Conservation (phyloP, 139 green algal genomes). For the Choricystis sp. region DNA sequence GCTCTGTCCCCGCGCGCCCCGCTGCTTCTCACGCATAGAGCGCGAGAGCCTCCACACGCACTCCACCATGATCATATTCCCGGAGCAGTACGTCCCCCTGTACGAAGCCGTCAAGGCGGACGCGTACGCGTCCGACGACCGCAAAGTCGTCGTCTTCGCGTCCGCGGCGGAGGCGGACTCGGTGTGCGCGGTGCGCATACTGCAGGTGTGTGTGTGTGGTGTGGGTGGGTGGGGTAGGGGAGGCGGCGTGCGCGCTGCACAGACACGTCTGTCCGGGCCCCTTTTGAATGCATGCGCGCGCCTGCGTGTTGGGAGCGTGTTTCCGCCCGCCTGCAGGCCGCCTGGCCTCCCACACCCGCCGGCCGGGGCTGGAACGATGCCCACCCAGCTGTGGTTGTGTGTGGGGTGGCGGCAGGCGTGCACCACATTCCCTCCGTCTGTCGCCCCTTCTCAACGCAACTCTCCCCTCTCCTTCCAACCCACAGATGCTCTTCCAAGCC, state of each 20-base stretch:
- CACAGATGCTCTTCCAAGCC: background rate
- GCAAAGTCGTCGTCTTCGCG: background rate
- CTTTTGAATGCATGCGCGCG: background rate
- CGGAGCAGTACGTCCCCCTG: background rate
- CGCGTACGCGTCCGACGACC: background rate
- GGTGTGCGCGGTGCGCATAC: background rate
- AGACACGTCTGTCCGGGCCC: background rate
- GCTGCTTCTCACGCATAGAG: too few species aligned
- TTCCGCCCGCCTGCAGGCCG: too few species aligned
- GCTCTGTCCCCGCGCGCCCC: too few species aligned
- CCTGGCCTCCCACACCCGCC: too few species aligned
- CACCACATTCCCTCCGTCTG: too few species aligned
- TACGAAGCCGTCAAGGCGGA: background rate
- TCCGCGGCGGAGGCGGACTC: background rate
- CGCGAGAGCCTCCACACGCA: too few species aligned
- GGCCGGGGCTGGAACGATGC: too few species aligned
- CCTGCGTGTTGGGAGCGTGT: too few species aligned
- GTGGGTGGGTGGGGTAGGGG: background rate
- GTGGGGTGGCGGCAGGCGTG: too few species aligned
- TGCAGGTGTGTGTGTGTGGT: background rate
- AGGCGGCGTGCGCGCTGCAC: background rate
- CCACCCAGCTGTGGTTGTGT: too few species aligned
- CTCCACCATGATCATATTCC: background rate
- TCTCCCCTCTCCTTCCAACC: background rate
- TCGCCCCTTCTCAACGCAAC: background rate